Conservation (phyloP, 202 grass and related monocot species). For the Saccharum hybrid region DNA sequence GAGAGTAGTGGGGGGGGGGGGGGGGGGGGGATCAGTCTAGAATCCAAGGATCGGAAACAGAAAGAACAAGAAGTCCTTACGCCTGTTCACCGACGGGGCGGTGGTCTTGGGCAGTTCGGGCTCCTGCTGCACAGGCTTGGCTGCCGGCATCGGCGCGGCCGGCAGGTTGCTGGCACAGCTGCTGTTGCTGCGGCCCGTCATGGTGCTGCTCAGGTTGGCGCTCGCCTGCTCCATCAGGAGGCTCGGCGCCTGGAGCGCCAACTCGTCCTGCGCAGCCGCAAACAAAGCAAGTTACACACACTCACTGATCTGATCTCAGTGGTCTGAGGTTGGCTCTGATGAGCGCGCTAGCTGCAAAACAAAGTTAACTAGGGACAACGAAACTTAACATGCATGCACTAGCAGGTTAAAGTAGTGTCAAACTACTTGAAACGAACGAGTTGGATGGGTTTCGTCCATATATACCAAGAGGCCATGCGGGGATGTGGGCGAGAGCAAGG, state of each 20-base stretch:
- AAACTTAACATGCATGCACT: background rate
- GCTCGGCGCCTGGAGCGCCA: slow-evolving; percentile 75
- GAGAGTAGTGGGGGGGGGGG: no score
- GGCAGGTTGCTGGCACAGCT: slow-evolving; percentile 56
- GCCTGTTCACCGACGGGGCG: slow-evolving; percentile 70
- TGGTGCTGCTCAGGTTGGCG: slow-evolving; percentile 46
- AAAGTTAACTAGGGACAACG: background rate
- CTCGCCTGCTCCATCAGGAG: slow-evolving; percentile 72
- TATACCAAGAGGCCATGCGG: slow-evolving; percentile 75
- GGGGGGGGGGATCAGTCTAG: background rate
- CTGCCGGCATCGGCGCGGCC: slow-evolving; percentile 33
- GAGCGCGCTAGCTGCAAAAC: no score
- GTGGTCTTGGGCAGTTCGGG: slow-evolving; percentile 48
- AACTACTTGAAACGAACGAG: background rate
- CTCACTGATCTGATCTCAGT: background rate
- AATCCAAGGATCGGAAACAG: background rate
- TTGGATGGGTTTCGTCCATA: background rate
- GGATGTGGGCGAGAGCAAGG: slow-evolving; percentile 69
- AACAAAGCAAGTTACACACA: background rate
- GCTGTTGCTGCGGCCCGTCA: slow-evolving; percentile 62
- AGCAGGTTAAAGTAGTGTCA: background rate
- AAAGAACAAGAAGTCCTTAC: slow-evolving; percentile 51
- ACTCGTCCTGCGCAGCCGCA: slow-evolving; percentile 59
- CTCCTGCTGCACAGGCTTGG: slow-evolving; percentile 66
- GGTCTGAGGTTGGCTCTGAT: background rate